Percentiles rank a stretch among this genome's conserved stretches.
Evolutionary conservation across 352 stramenopile species (phyloP).

Genomic region (Phytophthora constricta): DNA sequence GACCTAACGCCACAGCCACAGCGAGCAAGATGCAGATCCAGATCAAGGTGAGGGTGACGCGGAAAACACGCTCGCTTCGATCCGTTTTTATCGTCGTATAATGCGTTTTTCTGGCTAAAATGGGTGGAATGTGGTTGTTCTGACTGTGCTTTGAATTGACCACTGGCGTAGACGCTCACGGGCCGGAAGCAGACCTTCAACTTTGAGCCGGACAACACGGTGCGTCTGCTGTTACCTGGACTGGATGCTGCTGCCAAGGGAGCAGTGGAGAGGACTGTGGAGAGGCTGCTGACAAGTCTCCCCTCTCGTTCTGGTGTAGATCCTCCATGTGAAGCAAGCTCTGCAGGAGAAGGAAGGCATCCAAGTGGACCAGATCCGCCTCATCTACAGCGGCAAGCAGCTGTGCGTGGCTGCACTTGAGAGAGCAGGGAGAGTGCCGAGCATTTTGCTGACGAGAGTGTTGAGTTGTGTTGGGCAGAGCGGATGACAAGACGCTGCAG

Average conservation of each 20-base stretch:
- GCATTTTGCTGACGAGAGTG: background rate
- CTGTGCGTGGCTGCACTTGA: constrained; percentile 56
- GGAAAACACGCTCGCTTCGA: background rate
- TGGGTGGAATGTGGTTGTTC: constrained; percentile 2
- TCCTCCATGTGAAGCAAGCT: constrained; percentile 97
- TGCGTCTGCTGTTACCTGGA: constrained; percentile 31
- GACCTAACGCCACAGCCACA: background rate
- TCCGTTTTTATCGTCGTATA: background rate
- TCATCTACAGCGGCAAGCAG: constrained; percentile 99
- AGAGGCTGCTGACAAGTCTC: background rate
- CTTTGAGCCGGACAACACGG: constrained; percentile 89
- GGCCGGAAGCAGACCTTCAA: constrained; percentile 91
- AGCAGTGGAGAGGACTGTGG: background rate
- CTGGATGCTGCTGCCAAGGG: background rate
- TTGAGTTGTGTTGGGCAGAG: constrained; percentile 43
- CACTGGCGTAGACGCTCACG: constrained; percentile 76
- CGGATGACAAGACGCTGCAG: constrained; percentile 96
- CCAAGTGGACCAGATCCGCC: constrained; percentile 87
- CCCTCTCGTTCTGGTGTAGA: constrained; percentile 50
- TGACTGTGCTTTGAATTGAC: background rate
- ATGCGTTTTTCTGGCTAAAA: background rate
- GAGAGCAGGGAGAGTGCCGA: background rate
- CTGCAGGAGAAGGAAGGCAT: constrained; percentile 99
- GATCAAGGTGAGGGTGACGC: constrained; percentile 65
- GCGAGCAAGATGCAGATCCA: constrained; percentile 76